Base-by-base conservation (phyloP, 495 filamentous ascomycete genomes). In the Halenospora varia region DNA sequence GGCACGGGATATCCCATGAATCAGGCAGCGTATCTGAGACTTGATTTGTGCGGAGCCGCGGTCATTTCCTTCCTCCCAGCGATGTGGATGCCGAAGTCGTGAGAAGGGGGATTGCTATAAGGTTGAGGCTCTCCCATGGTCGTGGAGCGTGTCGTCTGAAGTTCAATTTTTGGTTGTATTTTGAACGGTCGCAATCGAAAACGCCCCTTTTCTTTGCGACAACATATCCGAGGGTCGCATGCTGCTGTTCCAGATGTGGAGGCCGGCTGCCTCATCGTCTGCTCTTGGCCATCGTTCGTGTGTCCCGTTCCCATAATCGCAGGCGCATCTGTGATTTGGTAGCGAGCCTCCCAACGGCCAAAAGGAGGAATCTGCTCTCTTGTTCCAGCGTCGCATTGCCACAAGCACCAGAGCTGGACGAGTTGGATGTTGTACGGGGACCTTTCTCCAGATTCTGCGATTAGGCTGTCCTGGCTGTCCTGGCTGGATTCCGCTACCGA, bases 1-100 rank as follows among this genome's bases (percentile, higher is more conserved):
- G 17, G 51, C 18, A 4, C 15, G 29, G 51, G 19, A 41, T 39
- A 53, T 53, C 39, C 51, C 51, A 45, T 53, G 51, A 53, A 53
- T 53, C 51, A 53, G 29, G 29, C 29, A 45, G 15, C 15, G 51
- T 39, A 42, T 15, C 39, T 42, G 51, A 53, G 51, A 20, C 51
- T 41, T 23, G 39, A 20, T 25, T 53, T 44, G 39, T 25, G 29
- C 23, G 25, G 25, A 35, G 18, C 9, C 17, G 23, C 24, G 11
- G 26, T 52, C 26, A 26, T 20, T 17, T 11, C 49, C 29, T 6
- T 35, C 29, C 13, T 35, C 13, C 29, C 29, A 35, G 29, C 29
- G 29, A 13, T 13, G 29, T 35, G 29, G 6, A 35, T 35, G 4
- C 6, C 29, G 4, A 13, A 35, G 29, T 13, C 29, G 4, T 13